A percentile compares a stretch with the other conserved stretches of the same genome.
Evolutionary conservation across 2,329 filamentous ascomycete species (phyloP).

Genomic region (Catunica adiposa): DNA sequence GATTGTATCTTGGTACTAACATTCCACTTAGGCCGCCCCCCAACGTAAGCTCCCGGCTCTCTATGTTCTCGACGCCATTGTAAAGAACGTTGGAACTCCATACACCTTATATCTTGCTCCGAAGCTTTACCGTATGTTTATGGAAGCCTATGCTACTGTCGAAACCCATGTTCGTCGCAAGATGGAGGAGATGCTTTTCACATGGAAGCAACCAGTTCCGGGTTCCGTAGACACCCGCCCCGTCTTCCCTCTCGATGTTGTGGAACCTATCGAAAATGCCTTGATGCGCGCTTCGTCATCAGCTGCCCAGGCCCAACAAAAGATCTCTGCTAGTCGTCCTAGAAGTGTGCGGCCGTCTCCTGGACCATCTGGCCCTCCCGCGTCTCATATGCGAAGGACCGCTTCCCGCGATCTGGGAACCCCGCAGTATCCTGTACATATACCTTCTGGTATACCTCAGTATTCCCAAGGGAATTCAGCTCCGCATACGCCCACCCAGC

Average conservation of each 20-base stretch:
- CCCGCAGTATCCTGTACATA: background rate
- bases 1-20: background rate
- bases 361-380: constrained; percentile 20
- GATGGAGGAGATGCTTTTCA: constrained; percentile 93
- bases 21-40: constrained; percentile 52
- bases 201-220: constrained; percentile 93
- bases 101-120: constrained; percentile 91
- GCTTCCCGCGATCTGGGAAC: background rate
- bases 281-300: constrained; percentile 63
- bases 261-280: constrained; percentile 82
- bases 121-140: constrained; percentile 85
- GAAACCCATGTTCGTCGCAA: constrained; percentile 68
- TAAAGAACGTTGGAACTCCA: constrained; percentile 95
- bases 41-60: constrained; percentile 85
- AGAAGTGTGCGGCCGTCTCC: constrained; percentile 23
- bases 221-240: constrained; percentile 85
- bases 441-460: background rate
- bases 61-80: constrained; percentile 93
- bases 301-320: constrained; percentile 41
- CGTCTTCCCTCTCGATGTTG: constrained; percentile 76
- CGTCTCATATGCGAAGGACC: background rate
- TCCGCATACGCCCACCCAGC: background rate
- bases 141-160: constrained; percentile 88
- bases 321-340: constrained; percentile 32
- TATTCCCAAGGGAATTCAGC: background rate